Percentiles rank a stretch among this genome's conserved stretches.
Evolutionary conservation across 176 grass and related monocot species (phyloP).

Genomic region (Echinochloa phyllopogon): DNA sequence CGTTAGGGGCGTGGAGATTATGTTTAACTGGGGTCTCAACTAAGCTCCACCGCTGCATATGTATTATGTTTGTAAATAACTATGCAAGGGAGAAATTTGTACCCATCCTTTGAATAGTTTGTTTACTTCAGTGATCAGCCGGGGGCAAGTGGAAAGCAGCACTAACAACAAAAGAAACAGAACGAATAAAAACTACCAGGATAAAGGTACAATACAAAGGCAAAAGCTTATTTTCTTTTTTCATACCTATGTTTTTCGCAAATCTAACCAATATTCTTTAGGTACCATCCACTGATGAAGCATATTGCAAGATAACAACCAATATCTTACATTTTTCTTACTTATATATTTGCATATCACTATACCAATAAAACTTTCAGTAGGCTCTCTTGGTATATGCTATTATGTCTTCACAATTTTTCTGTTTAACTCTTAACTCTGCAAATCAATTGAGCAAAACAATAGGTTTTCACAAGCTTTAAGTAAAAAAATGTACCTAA

Average conservation of each 20-base stretch:
- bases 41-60: background rate
- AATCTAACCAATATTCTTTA: conserved; percentile 19
- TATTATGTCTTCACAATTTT: too few species aligned
- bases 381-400: background rate
- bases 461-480: background rate
- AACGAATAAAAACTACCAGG: background rate
- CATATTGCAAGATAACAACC: background rate
- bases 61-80: background rate
- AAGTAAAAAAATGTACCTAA: background rate
- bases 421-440: background rate
- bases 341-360: background rate
- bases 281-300: conserved; percentile 21
- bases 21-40: background rate
- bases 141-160: background rate
- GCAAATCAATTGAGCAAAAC: background rate
- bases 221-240: conserved; percentile 26
- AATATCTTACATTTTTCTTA: too few species aligned
- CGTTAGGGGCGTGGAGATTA: background rate
- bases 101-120: background rate
- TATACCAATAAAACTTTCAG: background rate
- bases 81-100: background rate
- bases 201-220: conserved; percentile 20
- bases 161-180: conserved; percentile 20
- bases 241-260: background rate
- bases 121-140: background rate